Conservation (phyloP, 371 early-diverging fungal species). For the Vairimorpha necatrix region DNA sequence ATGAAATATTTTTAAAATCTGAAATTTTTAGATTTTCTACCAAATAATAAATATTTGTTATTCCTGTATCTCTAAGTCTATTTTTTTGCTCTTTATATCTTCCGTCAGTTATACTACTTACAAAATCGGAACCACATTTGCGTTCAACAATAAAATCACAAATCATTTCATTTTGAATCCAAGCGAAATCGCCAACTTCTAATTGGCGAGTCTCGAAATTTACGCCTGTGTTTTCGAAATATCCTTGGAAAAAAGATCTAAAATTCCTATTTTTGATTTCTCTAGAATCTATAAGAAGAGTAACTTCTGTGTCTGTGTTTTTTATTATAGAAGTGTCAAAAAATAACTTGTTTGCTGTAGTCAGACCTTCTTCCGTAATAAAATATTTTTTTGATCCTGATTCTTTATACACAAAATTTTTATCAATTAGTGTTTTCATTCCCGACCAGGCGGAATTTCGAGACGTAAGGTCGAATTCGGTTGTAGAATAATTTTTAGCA, state of each 20-base stretch:
- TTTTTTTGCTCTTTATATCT: conserved; percentile 86
- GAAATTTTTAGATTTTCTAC: conserved; percentile 44
- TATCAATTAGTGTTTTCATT: conserved; percentile 49
- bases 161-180: conserved; percentile 68
- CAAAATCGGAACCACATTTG: conserved; percentile 82
- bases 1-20: conserved; percentile 33
- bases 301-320: not conserved
- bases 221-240: conserved; percentile 35
- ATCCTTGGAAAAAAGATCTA: conserved; percentile 52
- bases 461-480: conserved; percentile 31
- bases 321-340: conserved; percentile 20
- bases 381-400: conserved; percentile 43
- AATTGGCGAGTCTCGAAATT: conserved; percentile 49
- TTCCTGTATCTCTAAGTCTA: conserved; percentile 38
- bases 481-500: conserved; percentile 33
- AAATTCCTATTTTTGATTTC: conserved; percentile 55
- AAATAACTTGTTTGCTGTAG: conserved; percentile 28
- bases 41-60: conserved; percentile 46
- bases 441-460: conserved; percentile 48
- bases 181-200: conserved; percentile 63
- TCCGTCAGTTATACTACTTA: conserved; percentile 81
- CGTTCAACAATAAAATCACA: conserved; percentile 80
- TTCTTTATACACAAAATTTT: conserved; percentile 52
- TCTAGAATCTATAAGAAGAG: conserved; percentile 61
- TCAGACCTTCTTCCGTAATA: conserved; percentile 51